These are phyloP conservation scores for Pichia cactophila DNA, from an alignment of 1,139 yeast species.

Conservation along the genomic window DNA sequence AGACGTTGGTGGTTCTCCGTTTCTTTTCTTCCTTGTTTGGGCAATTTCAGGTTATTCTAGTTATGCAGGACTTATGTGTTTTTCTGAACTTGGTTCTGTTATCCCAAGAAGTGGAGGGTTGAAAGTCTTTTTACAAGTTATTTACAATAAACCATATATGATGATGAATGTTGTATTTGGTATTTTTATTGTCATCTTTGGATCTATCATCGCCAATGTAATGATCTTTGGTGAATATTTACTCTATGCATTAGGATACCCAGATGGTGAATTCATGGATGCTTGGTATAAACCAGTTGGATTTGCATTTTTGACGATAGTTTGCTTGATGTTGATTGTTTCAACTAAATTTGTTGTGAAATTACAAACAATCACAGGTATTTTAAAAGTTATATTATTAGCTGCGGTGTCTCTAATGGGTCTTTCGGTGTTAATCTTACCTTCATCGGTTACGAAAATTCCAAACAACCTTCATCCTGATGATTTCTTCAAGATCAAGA, in stretches of 20 bases:
- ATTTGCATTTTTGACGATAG: constrained; percentile 34
- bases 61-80: constrained; percentile 59
- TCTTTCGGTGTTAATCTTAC: constrained; percentile 41
- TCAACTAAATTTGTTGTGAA: constrained; percentile 45
- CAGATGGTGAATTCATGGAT: constrained; percentile 19
- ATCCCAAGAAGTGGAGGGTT: constrained; percentile 72
- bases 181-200: constrained; percentile 51
- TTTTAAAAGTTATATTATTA: constrained; percentile 40
- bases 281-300: constrained; percentile 36
- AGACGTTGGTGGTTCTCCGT: constrained; percentile 61
- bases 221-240: constrained; percentile 67
- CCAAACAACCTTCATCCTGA: constrained; percentile 24
- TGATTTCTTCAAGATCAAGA: constrained; percentile 27
- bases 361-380: constrained; percentile 46
- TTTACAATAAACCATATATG: constrained; percentile 52
- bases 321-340: constrained; percentile 39
- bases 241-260: constrained; percentile 30
- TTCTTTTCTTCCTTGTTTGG: constrained; percentile 57
- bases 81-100: constrained; percentile 60
- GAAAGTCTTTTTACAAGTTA: constrained; percentile 60
- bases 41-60: constrained; percentile 50
- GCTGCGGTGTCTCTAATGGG: constrained; percentile 42
- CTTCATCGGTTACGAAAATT: constrained; percentile 29
- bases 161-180: constrained; percentile 54
- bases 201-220: constrained; percentile 57